These are phyloP conservation scores for Tricladium varicosporioides DNA, from an alignment of 2,329 filamentous ascomycete species.

Conservation along the genomic window DNA sequence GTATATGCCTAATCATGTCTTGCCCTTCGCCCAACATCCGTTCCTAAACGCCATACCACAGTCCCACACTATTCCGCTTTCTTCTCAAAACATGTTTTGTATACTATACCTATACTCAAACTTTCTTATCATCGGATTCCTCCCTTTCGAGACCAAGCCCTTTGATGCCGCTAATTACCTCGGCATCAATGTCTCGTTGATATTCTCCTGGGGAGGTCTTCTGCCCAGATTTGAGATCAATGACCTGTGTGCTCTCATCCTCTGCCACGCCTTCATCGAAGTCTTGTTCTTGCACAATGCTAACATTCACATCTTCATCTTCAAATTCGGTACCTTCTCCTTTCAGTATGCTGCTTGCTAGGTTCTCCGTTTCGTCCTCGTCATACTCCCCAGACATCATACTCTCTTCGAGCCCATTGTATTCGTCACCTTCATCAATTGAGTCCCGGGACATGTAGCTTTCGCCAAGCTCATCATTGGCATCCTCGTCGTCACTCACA, in stretches of 20 bases:
- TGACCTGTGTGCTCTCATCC: constrained; percentile 15
- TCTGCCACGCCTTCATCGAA: constrained; percentile 3
- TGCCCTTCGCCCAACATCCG: constrained; percentile 1
- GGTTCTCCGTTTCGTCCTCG: constrained; percentile 22
- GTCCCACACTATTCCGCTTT: background rate
- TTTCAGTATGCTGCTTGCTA: constrained; percentile 30
- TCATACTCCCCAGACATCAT: constrained; percentile 27
- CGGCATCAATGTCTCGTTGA: constrained; percentile 50
- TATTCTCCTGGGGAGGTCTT: constrained; percentile 8
- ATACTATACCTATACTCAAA: constrained; percentile 4
- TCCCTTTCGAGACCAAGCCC: constrained; percentile 47
- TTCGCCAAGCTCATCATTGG: constrained; percentile 51
- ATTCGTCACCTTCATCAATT: constrained; percentile 44
- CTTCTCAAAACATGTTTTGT: background rate
- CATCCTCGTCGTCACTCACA: constrained; percentile 47
- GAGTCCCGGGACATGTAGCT: constrained; percentile 55
- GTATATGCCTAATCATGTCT: constrained; percentile 13
- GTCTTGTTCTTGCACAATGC: constrained; percentile 21
- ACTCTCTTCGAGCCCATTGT: constrained; percentile 31
- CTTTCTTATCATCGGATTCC: constrained; percentile 22
- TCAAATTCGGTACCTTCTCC: constrained; percentile 35
- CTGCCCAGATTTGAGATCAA: constrained; percentile 6
- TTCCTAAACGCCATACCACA: constrained; percentile 11
- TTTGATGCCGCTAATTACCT: constrained; percentile 59
- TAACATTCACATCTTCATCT: constrained; percentile 34